Conservation (phyloP, 257 asterid genomes). For the Salvia hispanica region DNA sequence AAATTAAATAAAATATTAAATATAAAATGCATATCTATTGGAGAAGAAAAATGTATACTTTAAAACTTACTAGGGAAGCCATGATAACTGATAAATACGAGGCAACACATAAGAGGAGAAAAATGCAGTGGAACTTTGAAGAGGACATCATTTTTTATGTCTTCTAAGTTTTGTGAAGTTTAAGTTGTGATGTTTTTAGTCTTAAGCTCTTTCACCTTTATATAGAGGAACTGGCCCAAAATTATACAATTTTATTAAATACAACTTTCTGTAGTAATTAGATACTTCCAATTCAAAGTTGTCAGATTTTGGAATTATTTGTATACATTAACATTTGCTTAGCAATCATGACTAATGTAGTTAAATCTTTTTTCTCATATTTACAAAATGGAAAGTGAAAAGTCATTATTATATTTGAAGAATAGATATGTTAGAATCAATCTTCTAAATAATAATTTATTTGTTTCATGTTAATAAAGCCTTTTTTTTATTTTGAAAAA, state of each 20-base stretch:
- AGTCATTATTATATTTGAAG: too few species aligned
- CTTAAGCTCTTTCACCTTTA: not conserved
- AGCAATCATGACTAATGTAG: too few species aligned
- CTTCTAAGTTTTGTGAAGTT: not conserved
- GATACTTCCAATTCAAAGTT: not conserved
- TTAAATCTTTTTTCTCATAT: too few species aligned
- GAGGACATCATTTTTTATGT: conserved; percentile 21
- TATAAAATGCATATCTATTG: too few species aligned
- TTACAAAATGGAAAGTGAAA: too few species aligned
- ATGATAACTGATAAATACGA: not conserved
- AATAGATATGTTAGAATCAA: too few species aligned
- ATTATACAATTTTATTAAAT: not conserved
- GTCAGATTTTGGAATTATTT: not conserved
- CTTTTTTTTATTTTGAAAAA: too few species aligned
- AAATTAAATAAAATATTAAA: too few species aligned
- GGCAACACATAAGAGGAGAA: conserved; percentile 20
- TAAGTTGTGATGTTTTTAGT: not conserved
- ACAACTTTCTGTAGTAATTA: not conserved
- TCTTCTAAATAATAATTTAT: too few species aligned
- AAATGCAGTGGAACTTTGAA: conserved; percentile 26
- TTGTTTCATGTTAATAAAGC: too few species aligned
- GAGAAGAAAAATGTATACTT: too few species aligned
- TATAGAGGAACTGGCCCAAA: not conserved
- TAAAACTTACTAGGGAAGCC: conserved; percentile 32
- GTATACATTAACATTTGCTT: not conserved